Percentiles rank a stretch among this genome's conserved stretches.
Evolutionary conservation across 2,329 filamentous ascomycete genomes (phyloP).

Genomic region (Claviceps sp.): DNA sequence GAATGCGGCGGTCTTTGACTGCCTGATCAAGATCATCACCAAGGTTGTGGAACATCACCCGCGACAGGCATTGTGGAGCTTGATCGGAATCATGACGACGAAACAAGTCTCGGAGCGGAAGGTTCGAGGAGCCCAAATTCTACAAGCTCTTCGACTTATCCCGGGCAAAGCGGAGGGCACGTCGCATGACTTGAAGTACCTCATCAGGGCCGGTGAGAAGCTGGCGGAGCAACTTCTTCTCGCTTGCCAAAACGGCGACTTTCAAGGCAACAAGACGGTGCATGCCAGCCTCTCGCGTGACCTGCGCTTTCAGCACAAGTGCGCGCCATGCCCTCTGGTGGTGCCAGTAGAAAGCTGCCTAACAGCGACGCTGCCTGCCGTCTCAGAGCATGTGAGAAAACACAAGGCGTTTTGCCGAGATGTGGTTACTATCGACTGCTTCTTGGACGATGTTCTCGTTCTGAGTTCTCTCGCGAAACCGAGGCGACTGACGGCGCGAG

Average conservation of each 20-base stretch:
- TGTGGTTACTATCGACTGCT: constrained; percentile 66
- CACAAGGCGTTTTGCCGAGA: constrained; percentile 84
- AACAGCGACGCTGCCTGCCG: constrained; percentile 65
- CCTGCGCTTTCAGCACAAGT: constrained; percentile 72
- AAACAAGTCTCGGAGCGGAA: constrained; percentile 55
- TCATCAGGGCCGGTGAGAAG: constrained; percentile 69
- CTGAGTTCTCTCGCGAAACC: constrained; percentile 87
- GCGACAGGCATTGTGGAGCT: constrained; percentile 80
- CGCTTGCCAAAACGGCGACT: constrained; percentile 67
- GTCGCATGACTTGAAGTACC: constrained; percentile 47
- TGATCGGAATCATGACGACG: constrained; percentile 77
- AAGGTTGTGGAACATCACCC: constrained; percentile 82
- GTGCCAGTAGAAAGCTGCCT: constrained; percentile 80
- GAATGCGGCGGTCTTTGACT: constrained; percentile 61
- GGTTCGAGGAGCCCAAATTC: constrained; percentile 35
- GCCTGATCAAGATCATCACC: constrained; percentile 65
- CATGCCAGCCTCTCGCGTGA: constrained; percentile 63
- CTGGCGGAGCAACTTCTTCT: constrained; percentile 70
- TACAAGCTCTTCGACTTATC: constrained; percentile 33
- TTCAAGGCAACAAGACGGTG: constrained; percentile 51
- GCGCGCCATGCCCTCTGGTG: constrained; percentile 70
- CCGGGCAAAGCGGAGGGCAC: constrained; percentile 38
- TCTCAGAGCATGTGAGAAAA: constrained; percentile 56
- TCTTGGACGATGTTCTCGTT: constrained; percentile 80
- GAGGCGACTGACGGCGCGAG: constrained; percentile 73